Conservation (phyloP, 225 moss, liverwort and hornwort species). For the Rhytidiadelphus loreus region DNA sequence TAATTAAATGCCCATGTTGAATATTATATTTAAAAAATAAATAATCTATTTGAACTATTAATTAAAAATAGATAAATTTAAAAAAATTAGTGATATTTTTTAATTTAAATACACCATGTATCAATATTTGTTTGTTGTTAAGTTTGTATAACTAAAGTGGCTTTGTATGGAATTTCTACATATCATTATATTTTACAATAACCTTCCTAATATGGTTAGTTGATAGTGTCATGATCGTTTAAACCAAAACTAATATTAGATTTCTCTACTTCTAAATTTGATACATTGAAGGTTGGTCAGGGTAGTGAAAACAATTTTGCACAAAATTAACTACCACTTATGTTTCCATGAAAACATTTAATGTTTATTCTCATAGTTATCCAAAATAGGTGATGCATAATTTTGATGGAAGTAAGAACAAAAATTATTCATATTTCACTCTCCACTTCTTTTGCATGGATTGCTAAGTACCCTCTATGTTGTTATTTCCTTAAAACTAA, state of each 20-base stretch:
- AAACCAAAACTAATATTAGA: neutral
- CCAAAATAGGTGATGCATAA: too few species aligned
- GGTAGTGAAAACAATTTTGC: rapidly evolving
- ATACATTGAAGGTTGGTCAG: neutral
- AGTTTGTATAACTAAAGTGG: too few species aligned
- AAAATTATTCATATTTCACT: neutral
- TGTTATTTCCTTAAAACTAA: neutral
- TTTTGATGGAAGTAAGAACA: neutral
- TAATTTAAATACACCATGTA: neutral
- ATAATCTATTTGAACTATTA: neutral
- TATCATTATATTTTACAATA: neutral
- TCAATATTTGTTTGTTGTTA: neutral
- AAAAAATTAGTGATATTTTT: too few species aligned
- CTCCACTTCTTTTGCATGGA: rapidly evolving
- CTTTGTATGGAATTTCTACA: rapidly evolving
- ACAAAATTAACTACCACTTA: neutral
- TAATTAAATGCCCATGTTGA: rapidly evolving
- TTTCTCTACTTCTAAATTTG: neutral
- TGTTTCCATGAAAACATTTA: neutral
- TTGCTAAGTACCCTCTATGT: neutral
- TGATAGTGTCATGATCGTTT: neutral
- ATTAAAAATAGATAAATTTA: neutral
- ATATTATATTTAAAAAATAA: neutral
- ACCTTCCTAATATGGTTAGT: neutral
- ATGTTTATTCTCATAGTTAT: neutral